Evolutionary conservation across 1,139 yeast genomes (phyloP).

Genomic region (Groenewaldozyma auringiensis): DNA sequence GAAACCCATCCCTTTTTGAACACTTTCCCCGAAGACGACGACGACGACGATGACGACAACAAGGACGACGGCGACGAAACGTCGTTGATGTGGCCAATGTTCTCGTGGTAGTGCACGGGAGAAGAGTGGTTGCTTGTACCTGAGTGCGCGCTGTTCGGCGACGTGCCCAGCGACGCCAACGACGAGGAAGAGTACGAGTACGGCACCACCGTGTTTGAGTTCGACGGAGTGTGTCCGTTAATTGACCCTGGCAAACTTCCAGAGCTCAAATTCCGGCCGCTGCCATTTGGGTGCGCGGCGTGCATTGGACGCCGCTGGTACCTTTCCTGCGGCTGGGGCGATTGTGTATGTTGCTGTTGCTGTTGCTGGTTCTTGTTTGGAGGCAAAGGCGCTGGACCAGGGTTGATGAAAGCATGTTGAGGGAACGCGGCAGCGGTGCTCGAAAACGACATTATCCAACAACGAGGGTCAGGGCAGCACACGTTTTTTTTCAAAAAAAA

Average conservation of each 20-base stretch:
- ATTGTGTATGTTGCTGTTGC: not conserved
- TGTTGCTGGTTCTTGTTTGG: conserved; percentile 17
- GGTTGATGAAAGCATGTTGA: conserved; percentile 32
- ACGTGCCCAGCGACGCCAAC: conserved; percentile 9
- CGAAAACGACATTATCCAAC: conserved; percentile 23
- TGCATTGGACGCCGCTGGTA: not conserved
- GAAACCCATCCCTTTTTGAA: conserved; percentile 73
- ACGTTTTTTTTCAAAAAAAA: not conserved
- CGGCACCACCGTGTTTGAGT: conserved; percentile 8
- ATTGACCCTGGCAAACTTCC: not conserved
- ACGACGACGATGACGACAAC: conserved; percentile 8
- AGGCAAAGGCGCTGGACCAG: conserved; percentile 38
- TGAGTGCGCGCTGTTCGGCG: not conserved
- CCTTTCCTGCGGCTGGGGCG: not conserved
- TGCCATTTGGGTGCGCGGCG: not conserved
- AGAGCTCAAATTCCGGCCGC: not conserved
- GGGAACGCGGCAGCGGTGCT: conserved; percentile 25
- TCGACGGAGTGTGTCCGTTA: conserved; percentile 11
- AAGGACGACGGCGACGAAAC: not conserved
- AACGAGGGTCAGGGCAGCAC: not conserved
- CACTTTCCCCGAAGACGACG: conserved; percentile 7
- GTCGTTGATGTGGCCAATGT: not conserved
- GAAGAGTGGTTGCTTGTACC: conserved; percentile 1
- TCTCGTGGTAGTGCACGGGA: conserved; percentile 2
- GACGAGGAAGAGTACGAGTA: conserved; percentile 16